Base-by-base conservation (phyloP, 192 early-diverging fungal genomes). In the Dissophora ornata region DNA sequence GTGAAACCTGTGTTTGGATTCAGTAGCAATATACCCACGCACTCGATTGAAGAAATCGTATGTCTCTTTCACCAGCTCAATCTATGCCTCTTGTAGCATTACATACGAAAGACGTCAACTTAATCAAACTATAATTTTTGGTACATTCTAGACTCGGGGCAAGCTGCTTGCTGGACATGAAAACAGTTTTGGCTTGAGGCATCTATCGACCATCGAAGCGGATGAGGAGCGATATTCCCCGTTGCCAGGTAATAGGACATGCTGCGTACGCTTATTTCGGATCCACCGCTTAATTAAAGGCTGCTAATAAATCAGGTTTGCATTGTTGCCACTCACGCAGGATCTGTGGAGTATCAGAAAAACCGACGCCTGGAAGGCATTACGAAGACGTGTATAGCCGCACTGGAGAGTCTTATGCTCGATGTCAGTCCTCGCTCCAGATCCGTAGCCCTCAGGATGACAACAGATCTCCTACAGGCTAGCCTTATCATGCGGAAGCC, bases 21-120 rank as follows among this genome's bases (percentile, higher is more conserved):
- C 16, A 69, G 41, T 11, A 60, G 38, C 36, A 50, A 59, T 53
- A 61, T 69, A 24, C 67, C 69, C 29, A 57, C 58, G 4, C 69
- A 71, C 24, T 69, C 67, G 11, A 46, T 49, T 1, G 67, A 69
- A 36, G 67, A 69, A 28, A 60, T 69, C 13, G 67, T 69, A 61
- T 8, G 65, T n/a, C n/a, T n/a, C n/a, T n/a, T n/a, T n/a, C n/a
- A n/a, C n/a, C n/a, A n/a, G n/a, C n/a, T n/a, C n/a, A n/a, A n/a
- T n/a, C n/a, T n/a, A n/a, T n/a, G n/a, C n/a, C n/a, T n/a, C n/a
- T n/a, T n/a, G n/a, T n/a, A n/a, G n/a, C n/a, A n/a, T n/a, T n/a
- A n/a, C n/a, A n/a, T n/a, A n/a, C n/a, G n/a, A n/a, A n/a, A n/a
- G n/a, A n/a, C n/a, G n/a, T n/a, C n/a, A n/a, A n/a, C n/a, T n/a